Base-by-base conservation (phyloP, 129 eudicot genomes). In the Sambucus nigra region DNA sequence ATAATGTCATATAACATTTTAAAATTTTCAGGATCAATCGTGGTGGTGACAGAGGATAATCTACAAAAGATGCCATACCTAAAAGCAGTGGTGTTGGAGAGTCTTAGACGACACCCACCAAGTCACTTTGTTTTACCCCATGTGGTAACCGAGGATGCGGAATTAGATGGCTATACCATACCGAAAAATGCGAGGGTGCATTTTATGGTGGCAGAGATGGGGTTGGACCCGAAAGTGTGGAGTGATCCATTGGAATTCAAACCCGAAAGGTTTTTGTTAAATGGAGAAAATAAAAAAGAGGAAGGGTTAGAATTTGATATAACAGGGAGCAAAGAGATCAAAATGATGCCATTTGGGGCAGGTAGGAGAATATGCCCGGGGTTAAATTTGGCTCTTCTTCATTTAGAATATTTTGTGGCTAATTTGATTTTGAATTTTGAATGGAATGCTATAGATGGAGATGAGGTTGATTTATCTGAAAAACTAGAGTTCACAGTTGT, bases 281-380 rank as follows among this genome's bases (percentile, higher is more conserved):
- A 2, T 38, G 35, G 33, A 24, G 57, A 42, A n/a, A n/a, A n/a
- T n/a, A 55, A 41, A 17, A 2, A 19, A 17, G 57, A 48, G 18
- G 55, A 60, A 55, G 48, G 65, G 14, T 65, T 5, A 57, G n/a
- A n/a, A n/a, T 80, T 80, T 68, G 94, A 84, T 58, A 27, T 84
- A 64, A 76, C 26, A 1, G 74, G 94, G 27, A 80, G 70, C 14
- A 67, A 59, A 65, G 88, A 74, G 69, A 73, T 76, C 2, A 84
- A 73, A 45, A 80, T 80, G 94, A 84, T 80, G 80, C 94, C 88
- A 0, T 83, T 83, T 55, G 87, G 94, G 60, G 84, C 68, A 0
- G 88, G 94, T 11, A 73, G 88, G 55, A 73, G 94, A 48, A 59
- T 73, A 5, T 84, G 94, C 28, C 94, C 94, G 0, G 85, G 59